Evolutionary conservation across 83 land plant species (phyloP).

Genomic region (Picea engelmannii): DNA sequence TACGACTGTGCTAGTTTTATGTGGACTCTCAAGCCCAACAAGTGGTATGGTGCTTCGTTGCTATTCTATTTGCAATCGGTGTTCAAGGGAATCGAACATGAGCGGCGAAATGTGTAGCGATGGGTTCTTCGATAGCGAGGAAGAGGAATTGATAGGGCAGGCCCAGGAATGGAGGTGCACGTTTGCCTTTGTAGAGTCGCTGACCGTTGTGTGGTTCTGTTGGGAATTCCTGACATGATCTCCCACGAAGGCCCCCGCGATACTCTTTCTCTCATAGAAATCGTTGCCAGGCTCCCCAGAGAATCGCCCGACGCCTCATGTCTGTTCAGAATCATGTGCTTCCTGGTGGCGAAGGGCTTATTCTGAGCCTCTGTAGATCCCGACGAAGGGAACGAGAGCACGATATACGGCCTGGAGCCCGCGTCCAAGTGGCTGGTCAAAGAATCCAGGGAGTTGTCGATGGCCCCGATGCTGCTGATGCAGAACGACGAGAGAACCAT

Average conservation of each 20-base stretch:
- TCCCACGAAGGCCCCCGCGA: slow-evolving; percentile 25
- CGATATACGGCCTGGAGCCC: slow-evolving; percentile 5
- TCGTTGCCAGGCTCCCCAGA: slow-evolving; percentile 17
- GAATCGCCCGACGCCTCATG: neutral
- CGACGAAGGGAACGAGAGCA: neutral
- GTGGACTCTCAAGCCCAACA: too few relatives aligned
- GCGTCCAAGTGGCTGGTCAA: slow-evolving; percentile 4
- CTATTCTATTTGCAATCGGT: too few relatives aligned
- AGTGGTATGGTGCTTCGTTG: too few relatives aligned
- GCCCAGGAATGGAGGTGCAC: slow-evolving; percentile 34
- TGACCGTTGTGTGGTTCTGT: slow-evolving; percentile 44
- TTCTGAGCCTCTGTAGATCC: neutral
- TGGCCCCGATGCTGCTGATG: slow-evolving; percentile 1
- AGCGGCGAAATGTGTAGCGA: neutral
- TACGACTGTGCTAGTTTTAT: too few relatives aligned
- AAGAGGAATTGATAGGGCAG: slow-evolving; percentile 1
- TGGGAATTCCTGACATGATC: slow-evolving; percentile 40
- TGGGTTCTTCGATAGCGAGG: slow-evolving; percentile 3
- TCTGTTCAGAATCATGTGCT: slow-evolving; percentile 12
- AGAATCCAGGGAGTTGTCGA: too few relatives aligned
- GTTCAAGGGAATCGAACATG: too few relatives aligned
- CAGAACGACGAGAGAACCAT: neutral
- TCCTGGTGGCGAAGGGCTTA: neutral
- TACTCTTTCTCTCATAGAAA: slow-evolving; percentile 30
- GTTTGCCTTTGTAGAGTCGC: slow-evolving; percentile 39